phyloP scores from a whole-genome alignment of 1,139 yeast genomes.

The Pichia sp. region DNA sequence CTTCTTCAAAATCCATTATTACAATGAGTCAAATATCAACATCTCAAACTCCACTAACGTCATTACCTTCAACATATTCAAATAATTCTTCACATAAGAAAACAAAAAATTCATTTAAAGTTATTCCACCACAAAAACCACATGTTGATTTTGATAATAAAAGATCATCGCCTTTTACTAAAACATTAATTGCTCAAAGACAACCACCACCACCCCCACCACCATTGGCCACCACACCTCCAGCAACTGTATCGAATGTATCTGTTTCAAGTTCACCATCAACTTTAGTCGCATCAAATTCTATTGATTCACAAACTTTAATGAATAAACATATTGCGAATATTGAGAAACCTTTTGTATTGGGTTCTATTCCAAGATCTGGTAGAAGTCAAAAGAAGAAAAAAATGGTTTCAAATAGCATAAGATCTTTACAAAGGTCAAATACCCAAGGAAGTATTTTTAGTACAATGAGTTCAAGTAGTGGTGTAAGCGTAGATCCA shows the following conservation, averaged over 20 bases:
- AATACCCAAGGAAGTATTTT: constrained; percentile 14
- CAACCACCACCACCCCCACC: constrained; percentile 30
- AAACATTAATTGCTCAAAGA: constrained; percentile 24
- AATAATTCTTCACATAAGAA: too few relatives aligned
- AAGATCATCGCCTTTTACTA: constrained; percentile 63
- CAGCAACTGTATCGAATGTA: neutral
- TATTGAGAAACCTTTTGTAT: constrained; percentile 3
- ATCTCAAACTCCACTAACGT: neutral
- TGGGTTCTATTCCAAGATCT: constrained; percentile 8
- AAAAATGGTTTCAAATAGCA: constrained; percentile 4
- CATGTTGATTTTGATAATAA: constrained; percentile 82
- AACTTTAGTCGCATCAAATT: neutral
- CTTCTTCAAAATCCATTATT: neutral
- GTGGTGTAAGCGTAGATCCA: constrained; percentile 34
- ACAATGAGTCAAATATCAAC: neutral
- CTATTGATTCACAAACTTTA: neutral
- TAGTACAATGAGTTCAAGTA: constrained; percentile 9
- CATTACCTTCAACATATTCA: neutral
- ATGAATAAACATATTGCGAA: neutral
- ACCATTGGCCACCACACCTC: neutral
- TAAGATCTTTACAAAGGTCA: constrained; percentile 13
- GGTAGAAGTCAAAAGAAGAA: constrained; percentile 3
- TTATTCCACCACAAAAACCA: constrained; percentile 54
- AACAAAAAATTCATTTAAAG: constrained; percentile 42
- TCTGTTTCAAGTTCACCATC: neutral